Percentiles rank a stretch among this genome's conserved stretches.
Conservation (phyloP, 495 filamentous ascomycete species). For the Thozetella sp. region DNA sequence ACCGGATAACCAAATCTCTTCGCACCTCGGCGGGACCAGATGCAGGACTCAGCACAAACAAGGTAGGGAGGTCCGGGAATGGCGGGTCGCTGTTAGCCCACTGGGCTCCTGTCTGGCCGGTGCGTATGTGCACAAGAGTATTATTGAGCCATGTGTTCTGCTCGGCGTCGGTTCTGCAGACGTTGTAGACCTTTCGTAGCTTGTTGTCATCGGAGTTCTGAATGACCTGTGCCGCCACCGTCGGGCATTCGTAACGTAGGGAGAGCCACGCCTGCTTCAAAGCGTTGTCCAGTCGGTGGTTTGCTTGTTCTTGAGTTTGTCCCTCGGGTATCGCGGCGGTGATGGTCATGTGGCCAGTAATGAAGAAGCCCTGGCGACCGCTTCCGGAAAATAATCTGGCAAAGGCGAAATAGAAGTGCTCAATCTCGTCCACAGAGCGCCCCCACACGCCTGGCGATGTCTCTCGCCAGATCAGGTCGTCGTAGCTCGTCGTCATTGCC, state of each 20-base stretch:
- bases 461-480: slow-evolving; percentile 19
- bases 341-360: slow-evolving; percentile 27
- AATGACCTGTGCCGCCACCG: slow-evolving; percentile 37
- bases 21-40: slow-evolving; percentile 5
- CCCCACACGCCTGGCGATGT: slow-evolving; percentile 29
- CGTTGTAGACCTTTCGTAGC: slow-evolving; percentile 41
- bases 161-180: slow-evolving; percentile 10
- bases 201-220: slow-evolving; percentile 19
- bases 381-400: slow-evolving; percentile 35
- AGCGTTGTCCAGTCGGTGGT: slow-evolving; percentile 19
- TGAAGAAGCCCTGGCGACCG: slow-evolving; percentile 41
- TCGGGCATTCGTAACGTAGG: slow-evolving; percentile 43
- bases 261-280: slow-evolving; percentile 40
- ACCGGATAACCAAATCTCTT: slow-evolving; percentile 41
- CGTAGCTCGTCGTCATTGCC: not conserved
- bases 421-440: slow-evolving; percentile 45
- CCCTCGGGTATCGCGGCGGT: slow-evolving; percentile 3
- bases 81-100: slow-evolving; percentile 45
- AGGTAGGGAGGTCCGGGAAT: slow-evolving; percentile 30
- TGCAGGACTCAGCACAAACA: slow-evolving; percentile 34
- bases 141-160: slow-evolving; percentile 32
- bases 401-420: slow-evolving; percentile 40
- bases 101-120: slow-evolving; percentile 24
- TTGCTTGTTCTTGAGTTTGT: not conserved
- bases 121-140: slow-evolving; percentile 34